Evolutionary conservation across 139 green algal genomes (phyloP).

Genomic region (Chlorella sp.): DNA sequence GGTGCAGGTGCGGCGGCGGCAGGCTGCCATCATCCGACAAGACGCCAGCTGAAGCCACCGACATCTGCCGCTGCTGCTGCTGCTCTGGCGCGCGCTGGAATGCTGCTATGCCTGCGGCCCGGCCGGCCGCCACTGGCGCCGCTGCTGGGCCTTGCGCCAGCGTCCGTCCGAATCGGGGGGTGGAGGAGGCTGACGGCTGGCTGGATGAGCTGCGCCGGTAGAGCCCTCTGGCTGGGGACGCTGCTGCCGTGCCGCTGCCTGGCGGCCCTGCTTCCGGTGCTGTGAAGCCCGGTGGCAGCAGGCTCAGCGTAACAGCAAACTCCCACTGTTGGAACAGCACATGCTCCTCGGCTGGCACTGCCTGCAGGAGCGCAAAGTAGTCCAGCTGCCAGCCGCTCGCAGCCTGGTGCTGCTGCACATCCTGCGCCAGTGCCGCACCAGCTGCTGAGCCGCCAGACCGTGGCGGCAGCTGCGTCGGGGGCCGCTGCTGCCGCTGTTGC

Average conservation of each 20-base stretch:
- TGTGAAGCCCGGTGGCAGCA: slow-evolving; percentile 44
- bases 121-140: background rate
- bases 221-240: background rate
- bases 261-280: background rate
- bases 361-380: background rate
- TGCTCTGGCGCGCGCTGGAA: background rate
- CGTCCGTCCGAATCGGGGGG: slow-evolving; percentile 4
- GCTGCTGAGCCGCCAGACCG: background rate
- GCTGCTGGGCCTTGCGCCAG: background rate
- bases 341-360: slow-evolving; percentile 31
- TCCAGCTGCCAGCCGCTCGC: background rate
- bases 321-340: slow-evolving; percentile 59
- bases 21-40: no score
- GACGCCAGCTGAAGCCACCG: background rate
- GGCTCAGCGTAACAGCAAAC: slow-evolving; percentile 19
- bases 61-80: background rate
- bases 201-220: no score
- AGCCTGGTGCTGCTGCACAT: slow-evolving; percentile 7
- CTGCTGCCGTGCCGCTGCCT: background rate
- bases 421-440: background rate
- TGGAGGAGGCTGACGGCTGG: background rate
- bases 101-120: background rate
- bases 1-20: background rate
- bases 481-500: background rate
- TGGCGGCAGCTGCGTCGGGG: no score